phyloP scores from a whole-genome alignment of 192 early-diverging fungal genomes.

The Coemansia sp. region DNA sequence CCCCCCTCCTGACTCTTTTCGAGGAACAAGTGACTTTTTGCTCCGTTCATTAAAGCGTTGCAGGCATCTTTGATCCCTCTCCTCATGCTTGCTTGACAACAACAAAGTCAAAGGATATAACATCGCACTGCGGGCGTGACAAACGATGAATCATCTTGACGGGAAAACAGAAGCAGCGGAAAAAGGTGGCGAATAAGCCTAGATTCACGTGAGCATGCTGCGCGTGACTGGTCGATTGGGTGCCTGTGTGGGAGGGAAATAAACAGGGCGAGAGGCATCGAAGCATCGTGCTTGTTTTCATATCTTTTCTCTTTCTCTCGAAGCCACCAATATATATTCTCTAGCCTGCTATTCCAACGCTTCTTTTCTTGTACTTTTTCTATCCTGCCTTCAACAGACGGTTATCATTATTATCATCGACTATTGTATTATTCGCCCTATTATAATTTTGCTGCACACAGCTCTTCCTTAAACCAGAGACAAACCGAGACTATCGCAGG shows the following conservation, averaged over 20 bases:
- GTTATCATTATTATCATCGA: background rate
- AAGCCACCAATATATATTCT: background rate
- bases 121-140: no score
- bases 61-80: no score
- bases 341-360: background rate
- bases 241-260: background rate
- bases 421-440: background rate
- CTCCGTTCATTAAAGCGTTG: no score
- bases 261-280: background rate
- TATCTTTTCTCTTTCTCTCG: background rate
- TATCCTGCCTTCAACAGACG: conserved; percentile 3
- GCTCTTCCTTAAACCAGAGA: background rate
- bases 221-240: conserved; percentile 6
- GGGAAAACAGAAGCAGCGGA: background rate
- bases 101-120: no score
- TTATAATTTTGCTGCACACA: conserved; percentile 1
- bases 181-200: conserved; percentile 4
- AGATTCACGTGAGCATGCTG: conserved; percentile 10
- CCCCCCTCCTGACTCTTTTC: no score
- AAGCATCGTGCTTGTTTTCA: background rate
- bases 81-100: no score
- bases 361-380: background rate
- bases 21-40: no score
- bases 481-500: background rate
- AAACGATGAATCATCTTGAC: background rate